A percentile compares a stretch with the other conserved stretches of the same genome.
These are phyloP conservation scores for Basidiobolus meristosporus DNA, from an alignment of 371 early-diverging fungal genomes.

Conservation along the genomic window DNA sequence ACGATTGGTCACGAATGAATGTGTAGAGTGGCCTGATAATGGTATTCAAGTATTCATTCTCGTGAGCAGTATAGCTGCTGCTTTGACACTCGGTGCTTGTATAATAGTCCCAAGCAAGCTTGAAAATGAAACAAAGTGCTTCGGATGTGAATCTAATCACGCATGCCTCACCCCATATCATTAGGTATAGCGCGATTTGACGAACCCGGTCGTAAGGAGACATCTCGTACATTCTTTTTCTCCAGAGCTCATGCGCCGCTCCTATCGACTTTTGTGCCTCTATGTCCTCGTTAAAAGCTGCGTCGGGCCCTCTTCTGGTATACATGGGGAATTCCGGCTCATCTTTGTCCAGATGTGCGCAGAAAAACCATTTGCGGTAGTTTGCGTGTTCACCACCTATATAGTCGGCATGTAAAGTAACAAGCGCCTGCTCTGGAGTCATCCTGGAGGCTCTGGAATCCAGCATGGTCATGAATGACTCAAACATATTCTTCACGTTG, in stretches of 20 bases:
- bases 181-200: constrained; percentile 58
- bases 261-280: constrained; percentile 16
- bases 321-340: constrained; percentile 26
- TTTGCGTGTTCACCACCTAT: constrained; percentile 72
- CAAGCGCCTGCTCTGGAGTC: constrained; percentile 48
- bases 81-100: constrained; percentile 10
- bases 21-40: constrained; percentile 62
- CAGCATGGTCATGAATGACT: constrained; percentile 64
- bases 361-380: constrained; percentile 75
- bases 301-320: constrained; percentile 14
- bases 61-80: constrained; percentile 14
- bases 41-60: constrained; percentile 43
- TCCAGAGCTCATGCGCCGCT: constrained; percentile 47
- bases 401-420: constrained; percentile 68
- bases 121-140: constrained; percentile 65
- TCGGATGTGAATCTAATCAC: constrained; percentile 64
- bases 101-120: constrained; percentile 46
- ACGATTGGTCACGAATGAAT: constrained; percentile 59
- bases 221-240: constrained; percentile 40
- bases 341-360: constrained; percentile 53
- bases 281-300: constrained; percentile 7
- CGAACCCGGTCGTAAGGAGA: constrained; percentile 46
- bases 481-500: constrained; percentile 51
- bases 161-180: constrained; percentile 79
- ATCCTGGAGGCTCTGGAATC: constrained; percentile 71